Base-by-base conservation (phyloP, 257 asterid genomes). In the Penstemon eatonii region DNA sequence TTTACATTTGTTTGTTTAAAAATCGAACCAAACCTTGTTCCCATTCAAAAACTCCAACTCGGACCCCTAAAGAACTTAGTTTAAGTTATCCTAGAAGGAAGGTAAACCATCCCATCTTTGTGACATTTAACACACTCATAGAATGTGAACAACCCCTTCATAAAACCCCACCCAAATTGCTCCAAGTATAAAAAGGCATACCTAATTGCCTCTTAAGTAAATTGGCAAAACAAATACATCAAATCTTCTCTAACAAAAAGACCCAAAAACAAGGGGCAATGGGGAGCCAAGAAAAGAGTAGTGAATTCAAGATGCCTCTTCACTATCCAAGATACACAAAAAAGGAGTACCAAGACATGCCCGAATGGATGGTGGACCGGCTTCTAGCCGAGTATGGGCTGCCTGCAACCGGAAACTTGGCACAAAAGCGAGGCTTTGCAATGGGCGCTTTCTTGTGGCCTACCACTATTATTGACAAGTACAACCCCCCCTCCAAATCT, bases 401-500 rank as follows among this genome's bases (percentile, higher is more conserved):
- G 60, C 80, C 91, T 8, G 57, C 61, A 3, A 6, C 41, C 8
- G 91, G 88, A 0, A 69, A 80, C 67, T 65, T 83, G 65, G 66
- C 60, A 0, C 84, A 73, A 45, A 85, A 82, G 61, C 80, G 90
- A 38, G 56, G 42, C 15, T 85, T 78, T 7, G 86, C 87, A 0
- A 78, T 85, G 76, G 87, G 87, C 8, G 87, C 86, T 0, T 82
- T 85, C 53, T 72, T 80, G 15, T 82, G 87, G 90, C 87, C 86
- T 10, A 39, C 9, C 38, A 13, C 4, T 45, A 25, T 25, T 25
- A 25, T 1, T 25, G 33, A 19, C 43, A 45, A 37, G 5, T 44
- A 63, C 33, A 45, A 63, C 44, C 19, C 33, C 68, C 6, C 33
- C 66, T 60, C 50, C 63, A 53, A 39, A 15, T 8, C 67, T 56